Evolutionary conservation across 2,329 filamentous ascomycete species (phyloP).

Genomic region (Bipolaris sorokiniana): DNA sequence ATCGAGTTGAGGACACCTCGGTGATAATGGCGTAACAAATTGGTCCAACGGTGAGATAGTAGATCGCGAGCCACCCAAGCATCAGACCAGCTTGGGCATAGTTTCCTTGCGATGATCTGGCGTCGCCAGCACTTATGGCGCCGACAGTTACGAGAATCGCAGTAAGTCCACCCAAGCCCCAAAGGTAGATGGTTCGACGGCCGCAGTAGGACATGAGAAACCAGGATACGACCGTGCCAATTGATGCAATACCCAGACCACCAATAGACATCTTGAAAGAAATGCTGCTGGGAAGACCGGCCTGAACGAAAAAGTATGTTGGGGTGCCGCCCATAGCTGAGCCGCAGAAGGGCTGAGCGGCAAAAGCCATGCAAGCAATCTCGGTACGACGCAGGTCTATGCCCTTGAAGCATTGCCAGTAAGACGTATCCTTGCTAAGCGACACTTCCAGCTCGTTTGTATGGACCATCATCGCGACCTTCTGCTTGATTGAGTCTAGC

Average conservation of each 20-base stretch:
- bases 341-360: constrained; percentile 46
- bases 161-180: constrained; percentile 65
- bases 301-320: constrained; percentile 55
- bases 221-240: constrained; percentile 75
- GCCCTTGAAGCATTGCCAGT: constrained; percentile 81
- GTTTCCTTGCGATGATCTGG: constrained; percentile 51
- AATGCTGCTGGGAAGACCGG: constrained; percentile 48
- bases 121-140: constrained; percentile 57
- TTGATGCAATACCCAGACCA: constrained; percentile 61
- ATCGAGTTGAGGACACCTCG: constrained; percentile 77
- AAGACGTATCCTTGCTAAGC: constrained; percentile 68
- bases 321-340: constrained; percentile 31
- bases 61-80: constrained; percentile 63
- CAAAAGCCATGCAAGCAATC: constrained; percentile 61
- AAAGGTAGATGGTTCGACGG: constrained; percentile 74
- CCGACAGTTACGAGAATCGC: constrained; percentile 79
- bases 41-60: constrained; percentile 83
- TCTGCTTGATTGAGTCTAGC: constrained; percentile 35
- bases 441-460: constrained; percentile 77
- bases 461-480: constrained; percentile 82
- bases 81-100: constrained; percentile 32
- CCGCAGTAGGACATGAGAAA: constrained; percentile 77
- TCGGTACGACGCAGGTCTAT: constrained; percentile 70
- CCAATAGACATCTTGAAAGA: constrained; percentile 56
- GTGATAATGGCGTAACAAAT: constrained; percentile 85